Evolutionary conservation across 1,284 basidiomycete species (phyloP).

Genomic region (Boletus smithii): DNA sequence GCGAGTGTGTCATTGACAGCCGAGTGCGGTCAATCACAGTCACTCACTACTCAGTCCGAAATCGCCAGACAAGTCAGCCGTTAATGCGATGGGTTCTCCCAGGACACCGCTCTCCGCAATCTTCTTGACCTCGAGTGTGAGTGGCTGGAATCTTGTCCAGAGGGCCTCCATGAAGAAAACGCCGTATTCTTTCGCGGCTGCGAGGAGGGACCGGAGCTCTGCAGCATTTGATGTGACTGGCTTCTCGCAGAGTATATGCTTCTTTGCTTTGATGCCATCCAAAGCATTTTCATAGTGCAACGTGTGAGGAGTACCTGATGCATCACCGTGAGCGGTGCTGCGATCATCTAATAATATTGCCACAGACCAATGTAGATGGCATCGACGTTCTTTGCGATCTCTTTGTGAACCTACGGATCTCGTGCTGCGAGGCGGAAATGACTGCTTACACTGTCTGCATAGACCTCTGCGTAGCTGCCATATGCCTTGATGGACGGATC

Average conservation of each 20-base stretch:
- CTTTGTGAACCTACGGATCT: slow-evolving; percentile 7
- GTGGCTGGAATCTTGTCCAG: slow-evolving; percentile 78
- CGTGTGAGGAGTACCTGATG: slow-evolving; percentile 79
- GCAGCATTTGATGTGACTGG: slow-evolving; percentile 65
- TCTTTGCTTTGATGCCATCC: slow-evolving; percentile 74
- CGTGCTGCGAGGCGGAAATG: not conserved
- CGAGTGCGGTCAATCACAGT: not conserved
- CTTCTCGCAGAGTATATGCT: slow-evolving; percentile 88
- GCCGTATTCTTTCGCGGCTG: slow-evolving; percentile 70
- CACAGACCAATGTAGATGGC: slow-evolving; percentile 72
- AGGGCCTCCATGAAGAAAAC: slow-evolving; percentile 90
- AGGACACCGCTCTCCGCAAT: slow-evolving; percentile 59
- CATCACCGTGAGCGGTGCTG: slow-evolving; percentile 9
- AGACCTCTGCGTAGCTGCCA: slow-evolving; percentile 77
- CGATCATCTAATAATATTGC: slow-evolving; percentile 5
- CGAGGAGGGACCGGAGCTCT: slow-evolving; percentile 64
- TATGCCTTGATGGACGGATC: slow-evolving; percentile 62
- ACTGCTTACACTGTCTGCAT: slow-evolving; percentile 56
- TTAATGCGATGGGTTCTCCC: slow-evolving; percentile 60
- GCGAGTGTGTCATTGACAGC: not conserved
- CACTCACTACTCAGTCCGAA: slow-evolving; percentile 68
- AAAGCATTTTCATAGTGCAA: slow-evolving; percentile 79
- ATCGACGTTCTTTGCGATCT: slow-evolving; percentile 60
- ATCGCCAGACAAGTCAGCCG: slow-evolving; percentile 73
- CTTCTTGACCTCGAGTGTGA: slow-evolving; percentile 61